Evolutionary conservation across 345 rosid genomes (phyloP), one percentile per base, ranked within the genome.

Genomic region (Cardiospermum halicacabum): DNA sequence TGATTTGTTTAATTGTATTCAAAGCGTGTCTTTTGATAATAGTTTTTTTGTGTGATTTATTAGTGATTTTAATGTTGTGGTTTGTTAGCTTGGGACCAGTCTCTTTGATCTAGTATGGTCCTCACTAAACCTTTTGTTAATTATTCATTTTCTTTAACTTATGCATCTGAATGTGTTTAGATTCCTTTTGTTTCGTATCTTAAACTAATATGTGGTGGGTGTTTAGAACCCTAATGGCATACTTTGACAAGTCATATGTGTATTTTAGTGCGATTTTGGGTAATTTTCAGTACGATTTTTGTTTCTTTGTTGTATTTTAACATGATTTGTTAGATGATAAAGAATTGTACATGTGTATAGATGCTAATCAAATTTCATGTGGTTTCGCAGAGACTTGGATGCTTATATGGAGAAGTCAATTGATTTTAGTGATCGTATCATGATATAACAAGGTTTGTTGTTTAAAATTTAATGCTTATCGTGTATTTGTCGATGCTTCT

Each of bases 91-190:
- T 73, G 85, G 80, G 80, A 78, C 84, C 86, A 81, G 79, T 80
- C 73, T 69, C 77, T 78, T 76, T 78, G n/a, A 67, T 53, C 19
- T 74, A 80, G 85, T 69, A 69, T 85, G 82, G 81, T 80, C 85
- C 85, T 71, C 30, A 59, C 66, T 66, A 56, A 60, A 37, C 66
- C 31, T 37, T 30, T 10, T 39, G 27, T 34, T 37, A 12, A 13
- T 32, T 53, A 26, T 22, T 56, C 27, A 60, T 65, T 34, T 21
- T 71, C n/a, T 16, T 42, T 37, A 40, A 40, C 47, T 13, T 13
- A 18, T 24, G 25, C 12, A 24, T 58, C 43, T 47, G 12, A 12
- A 5, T 58, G 24, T 60, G 15, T 2, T 27, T 80, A 74, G 53
- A 56, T 18, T 1, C 56, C 39, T 34, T 34, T 7, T 34, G 6